Conservation (phyloP, 768 basidiomycete genomes). For the Leccinum incarnatum region DNA sequence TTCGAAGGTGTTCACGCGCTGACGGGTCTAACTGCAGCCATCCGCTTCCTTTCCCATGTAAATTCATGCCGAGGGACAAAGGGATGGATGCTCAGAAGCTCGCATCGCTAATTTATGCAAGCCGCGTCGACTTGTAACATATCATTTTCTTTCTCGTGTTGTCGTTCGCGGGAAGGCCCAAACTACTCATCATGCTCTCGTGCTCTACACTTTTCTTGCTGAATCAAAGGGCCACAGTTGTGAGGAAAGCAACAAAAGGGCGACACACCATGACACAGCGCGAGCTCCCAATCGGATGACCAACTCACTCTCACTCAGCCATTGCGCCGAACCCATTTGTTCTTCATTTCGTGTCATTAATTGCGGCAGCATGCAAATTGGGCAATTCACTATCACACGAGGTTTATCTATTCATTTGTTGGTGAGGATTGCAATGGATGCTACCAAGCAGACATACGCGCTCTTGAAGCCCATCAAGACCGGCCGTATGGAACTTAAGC, state of each 20-base stretch:
- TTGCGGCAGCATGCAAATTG: not conserved
- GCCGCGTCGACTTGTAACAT: constrained; percentile 4
- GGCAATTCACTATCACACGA: not conserved
- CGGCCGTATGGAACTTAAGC: constrained; percentile 40
- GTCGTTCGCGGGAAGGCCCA: not conserved
- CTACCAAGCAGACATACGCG: not conserved
- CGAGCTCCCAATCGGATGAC: not conserved
- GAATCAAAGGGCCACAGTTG: not conserved
- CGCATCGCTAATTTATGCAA: constrained; percentile 10
- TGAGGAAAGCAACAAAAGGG: not conserved
- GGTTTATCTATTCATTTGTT: not conserved
- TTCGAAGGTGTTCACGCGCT: not conserved
- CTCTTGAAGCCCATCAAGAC: constrained; percentile 50
- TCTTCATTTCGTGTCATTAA: not conserved
- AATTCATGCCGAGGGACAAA: not conserved
- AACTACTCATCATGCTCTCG: not conserved
- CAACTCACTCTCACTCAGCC: not conserved
- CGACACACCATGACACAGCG: not conserved
- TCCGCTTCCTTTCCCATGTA: not conserved
- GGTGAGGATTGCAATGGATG: constrained; percentile 1
- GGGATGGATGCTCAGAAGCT: constrained; percentile 13
- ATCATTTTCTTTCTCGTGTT: not conserved
- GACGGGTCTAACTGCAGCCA: not conserved
- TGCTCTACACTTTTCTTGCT: not conserved
- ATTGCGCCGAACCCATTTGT: not conserved